Conservation (phyloP, 495 filamentous ascomycete species). For the Wilcoxina mikolae region DNA sequence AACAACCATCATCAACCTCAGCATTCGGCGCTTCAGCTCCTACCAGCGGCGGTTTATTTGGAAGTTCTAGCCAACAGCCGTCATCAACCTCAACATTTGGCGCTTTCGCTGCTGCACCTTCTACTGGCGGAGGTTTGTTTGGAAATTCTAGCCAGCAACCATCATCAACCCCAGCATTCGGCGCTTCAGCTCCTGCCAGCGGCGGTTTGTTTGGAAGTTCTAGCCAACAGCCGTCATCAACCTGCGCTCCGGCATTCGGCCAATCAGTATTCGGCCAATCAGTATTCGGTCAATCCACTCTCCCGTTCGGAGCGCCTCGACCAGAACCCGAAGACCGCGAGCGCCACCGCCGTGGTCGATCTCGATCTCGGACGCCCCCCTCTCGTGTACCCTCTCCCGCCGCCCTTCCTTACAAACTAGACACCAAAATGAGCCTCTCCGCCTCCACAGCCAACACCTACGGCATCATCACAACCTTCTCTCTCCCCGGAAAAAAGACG, state of each 20-base stretch:
- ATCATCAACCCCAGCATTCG: not conserved
- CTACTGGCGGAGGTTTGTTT: not conserved
- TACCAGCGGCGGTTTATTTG: slow-evolving; percentile 1
- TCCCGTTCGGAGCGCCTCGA: not conserved
- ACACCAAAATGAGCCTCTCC: slow-evolving; percentile 11
- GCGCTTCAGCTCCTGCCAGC: not conserved
- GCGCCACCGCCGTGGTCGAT: not conserved
- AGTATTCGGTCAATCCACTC: not conserved
- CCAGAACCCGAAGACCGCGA: not conserved
- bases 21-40: not conserved
- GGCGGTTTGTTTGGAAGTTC: not conserved
- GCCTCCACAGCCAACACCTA: slow-evolving; percentile 10
- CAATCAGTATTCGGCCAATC: not conserved
- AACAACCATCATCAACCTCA: not conserved
- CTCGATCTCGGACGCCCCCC: not conserved
- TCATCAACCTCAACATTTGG: not conserved
- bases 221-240: not conserved
- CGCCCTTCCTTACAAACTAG: not conserved
- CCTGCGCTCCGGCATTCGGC: not conserved
- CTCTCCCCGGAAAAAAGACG: slow-evolving; percentile 32
- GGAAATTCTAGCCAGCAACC: not conserved
- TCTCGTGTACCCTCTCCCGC: not conserved
- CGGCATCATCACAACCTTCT: slow-evolving; percentile 40
- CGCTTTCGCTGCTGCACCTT: not conserved
- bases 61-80: not conserved